Base-by-base conservation (phyloP, 345 rosid genomes). In the Populus nigra region DNA sequence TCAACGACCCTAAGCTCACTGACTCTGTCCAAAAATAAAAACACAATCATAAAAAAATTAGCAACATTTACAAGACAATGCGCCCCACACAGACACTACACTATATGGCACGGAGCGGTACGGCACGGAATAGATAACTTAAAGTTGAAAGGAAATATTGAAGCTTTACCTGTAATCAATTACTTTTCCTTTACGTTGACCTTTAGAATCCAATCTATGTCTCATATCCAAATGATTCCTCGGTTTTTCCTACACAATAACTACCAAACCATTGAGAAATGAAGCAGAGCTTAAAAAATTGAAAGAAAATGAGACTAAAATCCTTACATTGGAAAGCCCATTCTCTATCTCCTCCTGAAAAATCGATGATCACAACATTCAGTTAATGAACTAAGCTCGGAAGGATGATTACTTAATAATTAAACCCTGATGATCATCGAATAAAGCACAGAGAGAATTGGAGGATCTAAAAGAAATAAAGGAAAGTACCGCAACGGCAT, bases 161-260 rank as follows among this genome's bases (percentile, higher is more conserved):
- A 74, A 63, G 45, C 72, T 36, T 59, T 86, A 91, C 97, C 94
- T 88, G 91, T 93, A 96, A 83, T 93, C 99, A 69, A 92, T 92
- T 47, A 96, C 86, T 85, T 96, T 93, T 69, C 99, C 99, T 87
- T 81, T 83, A 18, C 97, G 96, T 68, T 93, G 96, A 74, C 99
- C 99, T 87, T 88, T 88, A 36, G 97, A 91, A 79, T 93, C 92
- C 78, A 95, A 84, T 4, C 97, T 89, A 82, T 96, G 90, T 83
- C 98, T 88, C 98, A 93, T 84, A 80, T 96, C 99, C 87, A 93
- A 88, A 88, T 96, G 97, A 88, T 96, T 92, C 79, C 94, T 84
- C 18, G 97, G 97, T 73, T 92, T 93, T 79, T 96, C 98, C 98
- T 93, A 69, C 5, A 63, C 23, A 13, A 39, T 7, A 5, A 35